These are phyloP conservation scores for Trichophyton verrucosum DNA, from an alignment of 2,329 filamentous ascomycete species.

Conservation along the genomic window DNA sequence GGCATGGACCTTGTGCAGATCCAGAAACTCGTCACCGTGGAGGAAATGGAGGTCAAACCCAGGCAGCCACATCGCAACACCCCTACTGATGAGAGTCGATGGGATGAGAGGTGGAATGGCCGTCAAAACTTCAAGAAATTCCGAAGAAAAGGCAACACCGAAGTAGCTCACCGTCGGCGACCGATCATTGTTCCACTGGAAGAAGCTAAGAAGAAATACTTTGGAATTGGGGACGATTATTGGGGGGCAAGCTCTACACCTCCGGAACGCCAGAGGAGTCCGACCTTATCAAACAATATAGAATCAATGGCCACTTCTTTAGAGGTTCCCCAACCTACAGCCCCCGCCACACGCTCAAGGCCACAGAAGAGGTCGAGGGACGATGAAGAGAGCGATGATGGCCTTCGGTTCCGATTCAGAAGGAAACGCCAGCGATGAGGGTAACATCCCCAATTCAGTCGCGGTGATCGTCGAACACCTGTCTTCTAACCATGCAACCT, in stretches of 20 bases:
- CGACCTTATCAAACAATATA: constrained; percentile 23
- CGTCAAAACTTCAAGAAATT: constrained; percentile 95
- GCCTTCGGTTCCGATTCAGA: constrained; percentile 44
- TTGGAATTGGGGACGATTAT: constrained; percentile 63
- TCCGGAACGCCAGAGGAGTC: constrained; percentile 15
- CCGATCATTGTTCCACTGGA: constrained; percentile 58
- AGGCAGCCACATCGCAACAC: constrained; percentile 16
- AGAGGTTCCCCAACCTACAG: neutral
- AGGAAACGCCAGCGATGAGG: constrained; percentile 25
- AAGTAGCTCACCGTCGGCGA: constrained; percentile 33
- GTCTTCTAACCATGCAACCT: too few species aligned
- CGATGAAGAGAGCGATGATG: constrained; percentile 44
- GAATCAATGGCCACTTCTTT: constrained; percentile 13
- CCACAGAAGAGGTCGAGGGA: constrained; percentile 22
- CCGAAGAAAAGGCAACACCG: constrained; percentile 23
- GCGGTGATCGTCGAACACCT: neutral
- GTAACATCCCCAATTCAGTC: neutral
- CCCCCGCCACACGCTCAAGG: neutral
- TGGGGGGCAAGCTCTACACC: constrained; percentile 42
- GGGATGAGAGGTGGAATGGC: constrained; percentile 86
- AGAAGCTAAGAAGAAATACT: constrained; percentile 57
- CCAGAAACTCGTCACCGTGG: constrained; percentile 60
- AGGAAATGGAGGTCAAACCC: constrained; percentile 55
- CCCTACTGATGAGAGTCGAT: constrained; percentile 47
- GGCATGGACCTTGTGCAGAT: constrained; percentile 60